These are phyloP conservation scores for Penicillium sp. DNA, from an alignment of 2,329 filamentous ascomycete species.

Conservation along the genomic window DNA sequence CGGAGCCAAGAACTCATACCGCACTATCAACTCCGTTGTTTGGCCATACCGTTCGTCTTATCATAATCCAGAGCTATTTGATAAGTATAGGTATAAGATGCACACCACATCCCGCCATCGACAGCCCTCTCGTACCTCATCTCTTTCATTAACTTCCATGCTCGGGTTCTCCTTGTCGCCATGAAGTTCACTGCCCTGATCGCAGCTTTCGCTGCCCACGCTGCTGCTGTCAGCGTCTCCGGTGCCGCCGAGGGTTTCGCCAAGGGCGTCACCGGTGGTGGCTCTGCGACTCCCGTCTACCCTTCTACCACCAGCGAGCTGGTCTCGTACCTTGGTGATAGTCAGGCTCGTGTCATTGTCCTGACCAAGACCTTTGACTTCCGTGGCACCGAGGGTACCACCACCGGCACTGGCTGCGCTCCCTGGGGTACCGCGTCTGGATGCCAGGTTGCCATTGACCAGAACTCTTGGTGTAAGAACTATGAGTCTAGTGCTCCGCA, in stretches of 20 bases:
- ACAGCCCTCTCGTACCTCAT: background rate
- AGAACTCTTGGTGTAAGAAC: constrained; percentile 61
- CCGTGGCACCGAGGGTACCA: constrained; percentile 55
- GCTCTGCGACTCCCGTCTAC: constrained; percentile 55
- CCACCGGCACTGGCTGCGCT: constrained; percentile 57
- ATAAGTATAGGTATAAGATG: constrained; percentile 8
- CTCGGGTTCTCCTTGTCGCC: constrained; percentile 4
- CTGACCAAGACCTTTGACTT: constrained; percentile 43
- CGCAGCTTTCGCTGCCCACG: constrained; percentile 23
- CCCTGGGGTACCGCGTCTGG: constrained; percentile 56
- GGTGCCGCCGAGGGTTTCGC: constrained; percentile 52
- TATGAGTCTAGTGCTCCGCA: constrained; percentile 57
- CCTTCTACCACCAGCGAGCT: constrained; percentile 59
- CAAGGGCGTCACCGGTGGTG: constrained; percentile 62
- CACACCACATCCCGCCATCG: background rate
- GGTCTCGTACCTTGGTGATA: constrained; percentile 60
- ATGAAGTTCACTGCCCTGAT: constrained; percentile 23
- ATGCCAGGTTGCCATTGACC: constrained; percentile 63
- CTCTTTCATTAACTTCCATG: background rate
- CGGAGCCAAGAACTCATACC: constrained; percentile 4
- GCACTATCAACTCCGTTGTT: background rate
- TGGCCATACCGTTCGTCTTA: background rate
- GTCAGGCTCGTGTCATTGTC: constrained; percentile 58
- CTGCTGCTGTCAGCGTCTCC: constrained; percentile 26
- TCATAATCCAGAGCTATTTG: background rate